Base-by-base conservation (phyloP, 2,329 filamentous ascomycete species). In the Aspergillus amoenus region DNA sequence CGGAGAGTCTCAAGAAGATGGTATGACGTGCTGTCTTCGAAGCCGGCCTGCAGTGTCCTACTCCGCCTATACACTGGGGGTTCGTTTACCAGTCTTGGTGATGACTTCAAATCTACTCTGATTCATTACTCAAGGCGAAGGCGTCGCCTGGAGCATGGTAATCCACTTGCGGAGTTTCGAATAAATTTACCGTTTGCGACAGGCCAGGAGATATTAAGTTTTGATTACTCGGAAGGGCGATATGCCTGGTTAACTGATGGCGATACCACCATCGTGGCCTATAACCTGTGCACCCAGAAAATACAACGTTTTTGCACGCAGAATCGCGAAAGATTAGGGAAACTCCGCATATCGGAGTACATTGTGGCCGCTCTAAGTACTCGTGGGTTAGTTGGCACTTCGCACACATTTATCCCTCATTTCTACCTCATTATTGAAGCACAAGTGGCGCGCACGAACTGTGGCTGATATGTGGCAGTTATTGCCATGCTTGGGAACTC, bases 1-100 rank as follows among this genome's bases (percentile, higher is more conserved):
- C 66, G 67, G 47, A 66, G 64, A 51, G 72, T 75, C 47, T 74
- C 71, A 12, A 70, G 58, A 59, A 61, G 60, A 55, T 76, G 73
- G 73, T 55, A 62, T 12, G 46, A 57, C 22, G 21, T 73, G 13
- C 58, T 75, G 12, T 70, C 70, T n/a, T 70, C 68, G 0, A 52
- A 59, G 7, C 17, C 51, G 3, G 58, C 68, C 30, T 66, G 65
- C 42, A 45, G 52, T 32, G 43, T 58, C 32, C 55, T 64, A 17
- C 57, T 66, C 32, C 60, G 49, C 8, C 56, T 55, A 45, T 65
- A 66, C 32, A 49, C 39, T 34, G 56, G 66, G 40, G 27, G 45
- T 15, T 45, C 39, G 32, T 37, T 46, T 15, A 24, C 34, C 1
- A 34, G 42, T 37, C 39, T 39, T 27, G 27, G 41, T 15, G 46